phyloP scores from a whole-genome alignment of 306 rosid species.

The Quercus engelmannii region DNA sequence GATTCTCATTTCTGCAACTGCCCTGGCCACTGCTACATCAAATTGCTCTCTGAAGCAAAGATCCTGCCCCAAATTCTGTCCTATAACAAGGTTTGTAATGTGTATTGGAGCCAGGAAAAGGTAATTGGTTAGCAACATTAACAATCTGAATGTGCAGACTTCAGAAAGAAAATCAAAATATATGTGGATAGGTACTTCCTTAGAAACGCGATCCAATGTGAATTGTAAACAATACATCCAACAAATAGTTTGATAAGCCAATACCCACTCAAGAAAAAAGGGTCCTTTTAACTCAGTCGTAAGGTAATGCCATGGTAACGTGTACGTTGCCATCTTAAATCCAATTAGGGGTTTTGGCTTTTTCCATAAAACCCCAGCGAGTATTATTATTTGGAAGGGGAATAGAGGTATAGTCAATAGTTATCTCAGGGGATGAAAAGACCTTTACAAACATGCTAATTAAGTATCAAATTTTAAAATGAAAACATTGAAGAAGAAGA shows the following conservation, averaged over 20 bases:
- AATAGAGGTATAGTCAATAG: neutral
- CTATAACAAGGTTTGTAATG: conserved; percentile 34
- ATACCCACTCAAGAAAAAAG: neutral
- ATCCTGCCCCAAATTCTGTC: conserved; percentile 81
- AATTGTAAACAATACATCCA: neutral
- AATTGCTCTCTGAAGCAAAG: conserved; percentile 65
- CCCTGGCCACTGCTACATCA: conserved; percentile 90
- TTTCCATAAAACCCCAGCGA: neutral
- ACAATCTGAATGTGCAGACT: no score
- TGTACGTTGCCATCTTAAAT: neutral
- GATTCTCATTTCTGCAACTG: conserved; percentile 89
- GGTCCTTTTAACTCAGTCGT: neutral
- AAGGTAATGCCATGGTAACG: neutral
- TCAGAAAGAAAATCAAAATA: neutral
- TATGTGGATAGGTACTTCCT: neutral
- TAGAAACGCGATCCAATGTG: neutral
- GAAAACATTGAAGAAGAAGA: neutral
- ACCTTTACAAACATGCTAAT: neutral
- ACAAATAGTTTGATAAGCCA: neutral
- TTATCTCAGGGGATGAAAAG: neutral
- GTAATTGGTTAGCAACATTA: neutral
- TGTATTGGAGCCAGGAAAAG: conserved; percentile 18
- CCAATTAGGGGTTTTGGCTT: neutral
- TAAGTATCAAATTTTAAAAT: neutral
- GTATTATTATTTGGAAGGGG: neutral